Conservation (phyloP, 768 basidiomycete genomes). For the Favolaschia claudopus region DNA sequence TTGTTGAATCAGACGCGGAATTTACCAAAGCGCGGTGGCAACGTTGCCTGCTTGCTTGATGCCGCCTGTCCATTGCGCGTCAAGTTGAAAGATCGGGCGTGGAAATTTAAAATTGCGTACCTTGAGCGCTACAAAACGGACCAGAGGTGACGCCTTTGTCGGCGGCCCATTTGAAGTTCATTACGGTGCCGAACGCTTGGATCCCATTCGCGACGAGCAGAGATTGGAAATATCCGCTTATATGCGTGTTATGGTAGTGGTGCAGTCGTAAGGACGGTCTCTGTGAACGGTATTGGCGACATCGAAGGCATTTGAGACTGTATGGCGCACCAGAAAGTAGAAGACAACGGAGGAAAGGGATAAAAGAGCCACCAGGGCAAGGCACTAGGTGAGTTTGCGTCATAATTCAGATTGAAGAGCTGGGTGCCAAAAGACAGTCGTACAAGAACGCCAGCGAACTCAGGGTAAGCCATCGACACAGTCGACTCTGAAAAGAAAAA, state of each 20-base stretch:
- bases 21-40: constrained; percentile 45
- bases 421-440: not conserved
- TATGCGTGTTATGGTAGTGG: constrained; percentile 33
- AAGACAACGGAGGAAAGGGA: constrained; percentile 11
- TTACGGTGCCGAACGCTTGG: constrained; percentile 34
- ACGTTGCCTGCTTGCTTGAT: constrained; percentile 53
- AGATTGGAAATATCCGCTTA: constrained; percentile 36
- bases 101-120: constrained; percentile 11
- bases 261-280: constrained; percentile 21
- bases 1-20: not conserved
- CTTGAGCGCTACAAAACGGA: constrained; percentile 35
- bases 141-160: constrained; percentile 27
- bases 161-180: constrained; percentile 38
- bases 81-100: not conserved
- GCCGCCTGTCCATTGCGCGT: constrained; percentile 34
- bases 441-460: not conserved
- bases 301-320: no score
- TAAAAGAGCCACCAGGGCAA: not conserved
- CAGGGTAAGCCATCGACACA: not conserved
- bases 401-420: not conserved
- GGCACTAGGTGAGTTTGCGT: constrained; percentile 4
- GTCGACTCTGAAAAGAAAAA: no score
- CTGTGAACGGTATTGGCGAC: not conserved
- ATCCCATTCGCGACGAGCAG: constrained; percentile 38
- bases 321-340: constrained; percentile 11